Evolutionary conservation across 2,329 filamentous ascomycete genomes (phyloP).

Genomic region (Aureobasidium melanogenum): DNA sequence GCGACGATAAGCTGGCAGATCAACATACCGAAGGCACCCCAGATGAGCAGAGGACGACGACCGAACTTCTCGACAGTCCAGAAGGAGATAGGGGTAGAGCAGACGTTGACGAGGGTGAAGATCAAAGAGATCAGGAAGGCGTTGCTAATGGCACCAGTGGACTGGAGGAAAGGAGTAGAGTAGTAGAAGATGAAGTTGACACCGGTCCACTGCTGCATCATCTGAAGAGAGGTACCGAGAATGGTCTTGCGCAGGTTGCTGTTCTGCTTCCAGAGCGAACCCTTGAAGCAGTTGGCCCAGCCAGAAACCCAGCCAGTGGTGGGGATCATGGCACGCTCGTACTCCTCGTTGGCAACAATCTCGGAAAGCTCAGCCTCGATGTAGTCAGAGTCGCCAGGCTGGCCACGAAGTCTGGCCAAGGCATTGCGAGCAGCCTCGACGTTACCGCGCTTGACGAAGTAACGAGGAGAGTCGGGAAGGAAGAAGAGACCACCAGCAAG

Average conservation of each 20-base stretch:
- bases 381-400: constrained; percentile 62
- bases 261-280: constrained; percentile 44
- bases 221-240: constrained; percentile 39
- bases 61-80: constrained; percentile 75
- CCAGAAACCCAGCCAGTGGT: constrained; percentile 54
- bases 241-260: constrained; percentile 42
- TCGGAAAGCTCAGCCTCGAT: constrained; percentile 73
- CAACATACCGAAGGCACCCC: constrained; percentile 73
- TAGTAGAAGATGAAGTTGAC: constrained; percentile 81
- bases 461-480: constrained; percentile 79
- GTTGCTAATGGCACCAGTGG: constrained; percentile 65
- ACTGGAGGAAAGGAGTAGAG: constrained; percentile 76
- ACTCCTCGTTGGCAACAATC: constrained; percentile 82
- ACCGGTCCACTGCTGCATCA: constrained; percentile 58
- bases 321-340: constrained; percentile 64
- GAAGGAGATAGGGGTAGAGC: constrained; percentile 79
- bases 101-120: constrained; percentile 81
- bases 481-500: constrained; percentile 63
- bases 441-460: constrained; percentile 70
- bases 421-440: constrained; percentile 54
- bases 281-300: constrained; percentile 60
- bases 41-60: constrained; percentile 70
- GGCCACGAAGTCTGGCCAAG: constrained; percentile 63
- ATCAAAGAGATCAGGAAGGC: constrained; percentile 76
- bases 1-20: constrained; percentile 81